A percentile compares a stretch with the other conserved stretches of the same genome.
phyloP scores from a whole-genome alignment of 176 grass and related monocot species.

The Saccharum officinarum region DNA sequence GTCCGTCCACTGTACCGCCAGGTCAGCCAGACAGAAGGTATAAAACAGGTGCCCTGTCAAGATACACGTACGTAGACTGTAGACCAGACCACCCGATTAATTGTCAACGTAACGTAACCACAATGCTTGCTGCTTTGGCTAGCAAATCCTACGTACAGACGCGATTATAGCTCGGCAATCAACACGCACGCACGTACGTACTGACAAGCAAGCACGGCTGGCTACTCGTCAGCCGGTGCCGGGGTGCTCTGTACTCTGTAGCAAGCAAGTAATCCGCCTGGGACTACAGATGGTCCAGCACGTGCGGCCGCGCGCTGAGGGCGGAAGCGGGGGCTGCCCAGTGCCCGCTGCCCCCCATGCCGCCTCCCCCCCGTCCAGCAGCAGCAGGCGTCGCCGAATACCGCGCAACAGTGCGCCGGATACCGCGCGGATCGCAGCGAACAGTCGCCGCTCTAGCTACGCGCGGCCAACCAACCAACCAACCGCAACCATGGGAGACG shows the following conservation, averaged over 20 bases:
- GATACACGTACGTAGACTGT: background rate
- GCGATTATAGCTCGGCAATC: background rate
- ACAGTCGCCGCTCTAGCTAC: slow-evolving; percentile 29
- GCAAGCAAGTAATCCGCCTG: background rate
- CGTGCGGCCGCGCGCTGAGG: background rate
- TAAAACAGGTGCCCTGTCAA: background rate
- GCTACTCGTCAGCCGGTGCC: background rate
- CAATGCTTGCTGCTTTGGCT: no score
- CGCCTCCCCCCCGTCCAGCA: background rate
- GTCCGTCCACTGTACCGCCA: background rate
- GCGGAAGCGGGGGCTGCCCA: background rate
- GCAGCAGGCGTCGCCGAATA: background rate
- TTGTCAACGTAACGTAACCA: no score
- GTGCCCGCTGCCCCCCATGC: background rate
- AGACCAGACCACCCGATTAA: background rate
- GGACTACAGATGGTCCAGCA: background rate
- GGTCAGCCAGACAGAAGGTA: background rate
- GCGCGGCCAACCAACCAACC: background rate
- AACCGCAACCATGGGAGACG: background rate
- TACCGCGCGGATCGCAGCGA: slow-evolving; percentile 11
- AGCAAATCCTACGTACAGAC: no score
- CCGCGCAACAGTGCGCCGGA: slow-evolving; percentile 21
- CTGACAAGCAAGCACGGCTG: background rate
- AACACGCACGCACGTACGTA: background rate
- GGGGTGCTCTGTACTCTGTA: no score